Evolutionary conservation across 768 basidiomycete genomes (phyloP), one percentile per base, ranked within the genome.

Genomic region (Pleurotus platypus): DNA sequence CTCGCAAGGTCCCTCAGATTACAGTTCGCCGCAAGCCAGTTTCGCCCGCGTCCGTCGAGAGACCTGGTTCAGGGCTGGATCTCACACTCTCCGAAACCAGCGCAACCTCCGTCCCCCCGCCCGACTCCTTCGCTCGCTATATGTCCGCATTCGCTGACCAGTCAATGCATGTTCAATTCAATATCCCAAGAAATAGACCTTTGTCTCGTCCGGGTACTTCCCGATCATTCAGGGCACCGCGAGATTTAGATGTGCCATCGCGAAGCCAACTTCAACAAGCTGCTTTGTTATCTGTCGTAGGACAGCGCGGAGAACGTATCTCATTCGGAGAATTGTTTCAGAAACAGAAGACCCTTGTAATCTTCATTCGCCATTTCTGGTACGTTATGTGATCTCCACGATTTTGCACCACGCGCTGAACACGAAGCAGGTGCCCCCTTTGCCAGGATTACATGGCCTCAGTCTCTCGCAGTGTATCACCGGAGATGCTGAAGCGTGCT

Each of bases 381-480:
- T 66, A 35, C 5, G 59, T 57, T 35, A 16, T 46, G 15, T 39
- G 16, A 20, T 40, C 11, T 27, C 40, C 18, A 18, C 38, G 4
- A 27, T 12, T 18, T 20, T 37, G 13, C 11, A 5, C 13, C 51
- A 35, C 15, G 22, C 51, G 22, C 37, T 37, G 12, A 22, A 39
- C 37, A 11, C 16, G n/a, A 22, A 18, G 24, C 38, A 59, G 62
- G 61, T 88, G 85, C 62, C 80, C 84, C 0, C 71, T 81, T 22
- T 85, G 85, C 64, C 84, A 86, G 60, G 87, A 90, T 64, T 90
- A 88, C 62, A 81, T 89, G 77, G 77, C 79, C 55, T 82, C 81
- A 42, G 74, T 90, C 60, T 67, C 80, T 59, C 69, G 72, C 5
- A 76, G 79, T 46, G 75, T 85, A 11, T 70, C 82, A 30, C 71